Percentiles rank a stretch among this genome's conserved stretches.
Conservation (phyloP, 495 filamentous ascomycete genomes). For the Penicillium egyptiacum region DNA sequence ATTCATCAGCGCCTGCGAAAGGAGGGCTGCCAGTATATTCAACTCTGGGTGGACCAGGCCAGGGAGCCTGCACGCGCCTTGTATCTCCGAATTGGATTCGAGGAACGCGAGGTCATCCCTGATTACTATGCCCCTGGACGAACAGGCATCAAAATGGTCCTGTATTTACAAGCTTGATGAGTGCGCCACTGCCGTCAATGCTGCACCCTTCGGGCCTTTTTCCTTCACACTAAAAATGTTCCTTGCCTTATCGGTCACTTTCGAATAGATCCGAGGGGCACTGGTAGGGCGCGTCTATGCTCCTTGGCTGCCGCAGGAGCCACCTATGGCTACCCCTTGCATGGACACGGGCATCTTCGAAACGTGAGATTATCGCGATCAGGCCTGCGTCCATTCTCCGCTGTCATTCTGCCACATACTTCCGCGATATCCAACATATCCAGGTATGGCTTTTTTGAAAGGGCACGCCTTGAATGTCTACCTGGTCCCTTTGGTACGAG, state of each 20-base stretch:
- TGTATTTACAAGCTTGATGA: conserved; percentile 39
- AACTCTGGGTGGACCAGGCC: conserved; percentile 61
- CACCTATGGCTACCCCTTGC: conserved; percentile 38
- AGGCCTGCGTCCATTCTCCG: conserved; percentile 26
- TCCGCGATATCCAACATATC: conserved; percentile 48
- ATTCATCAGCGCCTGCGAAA: conserved; percentile 48
- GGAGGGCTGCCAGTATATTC: conserved; percentile 55
- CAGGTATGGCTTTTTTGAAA: conserved; percentile 46
- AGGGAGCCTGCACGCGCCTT: conserved; percentile 50
- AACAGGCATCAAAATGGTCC: conserved; percentile 55
- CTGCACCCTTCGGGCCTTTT: conserved; percentile 9
- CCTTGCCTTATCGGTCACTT: conserved; percentile 21
- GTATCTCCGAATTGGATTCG: conserved; percentile 53
- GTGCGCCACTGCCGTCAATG: conserved; percentile 23
- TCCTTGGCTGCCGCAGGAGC: conserved; percentile 30
- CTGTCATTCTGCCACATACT: conserved; percentile 41
- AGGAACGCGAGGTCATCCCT: conserved; percentile 49
- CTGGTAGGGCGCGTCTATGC: conserved; percentile 30
- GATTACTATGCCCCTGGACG: conserved; percentile 61
- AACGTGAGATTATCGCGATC: conserved; percentile 33
- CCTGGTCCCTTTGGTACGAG: conserved; percentile 39
- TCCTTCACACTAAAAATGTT: conserved; percentile 13
- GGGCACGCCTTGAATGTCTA: conserved; percentile 39
- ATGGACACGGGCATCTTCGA: conserved; percentile 29
- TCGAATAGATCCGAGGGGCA: conserved; percentile 24